phyloP scores from a whole-genome alignment of 2,329 filamentous ascomycete genomes.

The Fusarium clavum region DNA sequence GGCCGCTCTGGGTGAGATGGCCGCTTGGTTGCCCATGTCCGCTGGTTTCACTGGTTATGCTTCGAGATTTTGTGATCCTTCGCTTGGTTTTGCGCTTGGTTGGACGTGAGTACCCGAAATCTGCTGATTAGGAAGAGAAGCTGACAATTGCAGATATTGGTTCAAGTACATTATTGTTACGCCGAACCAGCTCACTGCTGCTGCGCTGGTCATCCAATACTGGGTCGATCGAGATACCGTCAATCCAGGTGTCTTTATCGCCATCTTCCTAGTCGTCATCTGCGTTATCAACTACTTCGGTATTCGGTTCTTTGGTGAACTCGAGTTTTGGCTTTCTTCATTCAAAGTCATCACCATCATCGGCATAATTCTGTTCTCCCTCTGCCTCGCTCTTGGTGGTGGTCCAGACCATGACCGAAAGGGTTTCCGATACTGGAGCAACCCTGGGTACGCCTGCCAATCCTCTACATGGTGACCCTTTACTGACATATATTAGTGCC shows the following conservation, averaged over 20 bases:
- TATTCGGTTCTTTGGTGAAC: slow-evolving; percentile 75
- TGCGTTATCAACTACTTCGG: slow-evolving; percentile 76
- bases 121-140: not conserved
- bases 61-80: slow-evolving; percentile 81
- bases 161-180: slow-evolving; percentile 88
- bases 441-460: slow-evolving; percentile 57
- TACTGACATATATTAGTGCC: slow-evolving; percentile 48
- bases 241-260: slow-evolving; percentile 84
- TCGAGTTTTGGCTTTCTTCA: slow-evolving; percentile 71
- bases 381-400: slow-evolving; percentile 73
- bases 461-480: accelerated
- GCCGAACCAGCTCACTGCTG: slow-evolving; percentile 85
- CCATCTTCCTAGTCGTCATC: slow-evolving; percentile 74
- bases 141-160: slow-evolving; percentile 61
- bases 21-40: slow-evolving; percentile 81
- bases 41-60: slow-evolving; percentile 87
- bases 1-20: slow-evolving; percentile 86
- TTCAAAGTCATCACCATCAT: slow-evolving; percentile 77
- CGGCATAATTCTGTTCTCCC: slow-evolving; percentile 72
- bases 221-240: slow-evolving; percentile 75
- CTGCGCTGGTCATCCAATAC: slow-evolving; percentile 81
- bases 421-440: slow-evolving; percentile 74
- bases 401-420: slow-evolving; percentile 71
- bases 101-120: slow-evolving; percentile 67
- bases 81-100: slow-evolving; percentile 82